Evolutionary conservation across 176 grass and related monocot species (phyloP).

Genomic region (Oryza officinalis): DNA sequence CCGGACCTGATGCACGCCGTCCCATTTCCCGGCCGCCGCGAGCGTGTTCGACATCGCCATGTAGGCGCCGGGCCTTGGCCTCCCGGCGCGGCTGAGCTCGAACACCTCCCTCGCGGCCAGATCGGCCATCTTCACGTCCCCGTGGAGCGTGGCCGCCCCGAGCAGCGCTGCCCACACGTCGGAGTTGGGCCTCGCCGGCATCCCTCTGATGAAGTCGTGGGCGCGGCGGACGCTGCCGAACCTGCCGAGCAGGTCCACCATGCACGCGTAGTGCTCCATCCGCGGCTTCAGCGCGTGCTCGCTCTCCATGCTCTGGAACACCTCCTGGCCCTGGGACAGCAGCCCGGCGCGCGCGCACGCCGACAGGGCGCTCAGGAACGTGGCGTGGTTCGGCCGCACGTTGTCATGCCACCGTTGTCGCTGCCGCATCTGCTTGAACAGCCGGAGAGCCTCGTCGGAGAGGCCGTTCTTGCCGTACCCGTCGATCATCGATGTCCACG

Average conservation of each 20-base stretch:
- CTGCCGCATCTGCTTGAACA: constrained; percentile 58
- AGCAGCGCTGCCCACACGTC: constrained; percentile 89
- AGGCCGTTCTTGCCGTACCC: constrained; percentile 86
- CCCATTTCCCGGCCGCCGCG: constrained; percentile 70
- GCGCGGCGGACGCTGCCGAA: constrained; percentile 58
- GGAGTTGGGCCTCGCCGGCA: constrained; percentile 55
- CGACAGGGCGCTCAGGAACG: constrained; percentile 69
- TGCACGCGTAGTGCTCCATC: constrained; percentile 92
- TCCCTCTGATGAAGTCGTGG: constrained; percentile 52
- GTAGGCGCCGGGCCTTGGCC: constrained; percentile 68
- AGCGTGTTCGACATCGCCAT: constrained; percentile 90
- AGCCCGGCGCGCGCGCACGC: constrained; percentile 74
- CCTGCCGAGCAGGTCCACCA: constrained; percentile 87
- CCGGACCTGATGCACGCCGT: constrained; percentile 55
- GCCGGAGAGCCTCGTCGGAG: constrained; percentile 51
- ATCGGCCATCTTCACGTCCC: constrained; percentile 63
- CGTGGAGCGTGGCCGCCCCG: constrained; percentile 67
- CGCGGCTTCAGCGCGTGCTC: constrained; percentile 52
- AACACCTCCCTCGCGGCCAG: constrained; percentile 65
- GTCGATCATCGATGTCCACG: constrained; percentile 94
- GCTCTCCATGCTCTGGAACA: constrained; percentile 80
- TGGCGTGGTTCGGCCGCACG: constrained; percentile 67
- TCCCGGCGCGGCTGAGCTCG: constrained; percentile 50
- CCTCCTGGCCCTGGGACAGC: constrained; percentile 55
- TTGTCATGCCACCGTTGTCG: neutral